Base-by-base conservation (phyloP, 768 basidiomycete genomes). In the Tricholomella constricta region DNA sequence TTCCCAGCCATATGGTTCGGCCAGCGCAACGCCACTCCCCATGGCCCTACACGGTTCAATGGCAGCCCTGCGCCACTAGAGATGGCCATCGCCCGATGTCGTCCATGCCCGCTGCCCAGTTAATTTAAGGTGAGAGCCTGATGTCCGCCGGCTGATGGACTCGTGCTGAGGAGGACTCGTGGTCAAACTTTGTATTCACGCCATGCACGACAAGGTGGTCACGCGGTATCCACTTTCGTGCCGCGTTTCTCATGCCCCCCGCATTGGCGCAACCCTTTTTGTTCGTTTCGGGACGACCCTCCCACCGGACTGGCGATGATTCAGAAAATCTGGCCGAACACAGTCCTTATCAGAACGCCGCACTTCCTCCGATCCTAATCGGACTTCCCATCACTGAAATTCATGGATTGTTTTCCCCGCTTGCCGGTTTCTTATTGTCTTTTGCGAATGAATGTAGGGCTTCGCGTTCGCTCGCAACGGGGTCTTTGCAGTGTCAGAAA, bases 371-470 rank as follows among this genome's bases (percentile, higher is more conserved):
- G 51, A 23, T 46, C 37, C 51, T 38, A 45, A 37, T 46, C 25
- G 35, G 6, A 26, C 26, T 52, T 51, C 35, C 43, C 42, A 37
- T 45, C 34, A 14, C 25, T 20, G 12, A 31, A 31, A 41, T 45
- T 38, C 29, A 35, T 43, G 34, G 15, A 44, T 36, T 44, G 14
- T 27, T 42, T 50, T 51, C 50, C 27, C 50, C 50, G 19, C 43
- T 51, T 51, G 50, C 32, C 15, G 42, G 46, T 31, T 40, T 45
- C 51, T 52, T 52, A 52, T 52, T 52, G 51, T 52, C 44, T 46
- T 45, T 32, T n/a, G 29, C 5, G n/a, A 37, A 37, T 37, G 36
- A n/a, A 12, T 29, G 6, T 29, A 11, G 29, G 29, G 6, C 6
- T 29, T 11, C 29, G 6, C 29, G 10, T 14, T 2, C 31, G 14